Evolutionary conservation across 345 rosid species (phyloP).

Genomic region (Eucalyptus shirleyi): DNA sequence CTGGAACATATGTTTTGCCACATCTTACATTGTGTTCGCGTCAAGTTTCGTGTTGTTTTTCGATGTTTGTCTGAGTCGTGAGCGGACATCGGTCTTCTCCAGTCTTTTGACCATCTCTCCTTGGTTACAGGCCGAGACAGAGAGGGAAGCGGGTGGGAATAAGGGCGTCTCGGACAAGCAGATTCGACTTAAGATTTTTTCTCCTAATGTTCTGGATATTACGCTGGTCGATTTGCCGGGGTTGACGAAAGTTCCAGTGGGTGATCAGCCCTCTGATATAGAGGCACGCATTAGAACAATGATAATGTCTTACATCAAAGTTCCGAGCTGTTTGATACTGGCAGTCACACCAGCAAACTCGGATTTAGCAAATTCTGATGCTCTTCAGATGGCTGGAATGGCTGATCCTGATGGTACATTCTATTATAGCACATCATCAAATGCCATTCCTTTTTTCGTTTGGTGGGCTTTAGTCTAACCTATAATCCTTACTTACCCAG

Average conservation of each 20-base stretch:
- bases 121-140: slow-evolving; percentile 64
- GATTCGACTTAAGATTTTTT: slow-evolving; percentile 76
- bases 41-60: neutral
- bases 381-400: slow-evolving; percentile 85
- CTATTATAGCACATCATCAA: neutral
- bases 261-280: slow-evolving; percentile 91
- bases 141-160: slow-evolving; percentile 75
- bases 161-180: slow-evolving; percentile 92
- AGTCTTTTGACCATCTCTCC: neutral
- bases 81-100: neutral
- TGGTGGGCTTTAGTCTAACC: neutral
- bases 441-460: neutral
- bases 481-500: slow-evolving; percentile 9
- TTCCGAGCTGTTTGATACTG: slow-evolving; percentile 69
- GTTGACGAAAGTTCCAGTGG: slow-evolving; percentile 91
- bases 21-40: neutral
- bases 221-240: slow-evolving; percentile 97
- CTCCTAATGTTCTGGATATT: slow-evolving; percentile 91
- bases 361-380: slow-evolving; percentile 94
- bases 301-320: slow-evolving; percentile 92
- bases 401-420: slow-evolving; percentile 87
- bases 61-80: neutral
- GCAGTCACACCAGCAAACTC: slow-evolving; percentile 94
- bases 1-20: neutral
- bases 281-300: slow-evolving; percentile 94